phyloP scores from a whole-genome alignment of 352 stramenopile genomes.

The Pythium phragmitis region DNA sequence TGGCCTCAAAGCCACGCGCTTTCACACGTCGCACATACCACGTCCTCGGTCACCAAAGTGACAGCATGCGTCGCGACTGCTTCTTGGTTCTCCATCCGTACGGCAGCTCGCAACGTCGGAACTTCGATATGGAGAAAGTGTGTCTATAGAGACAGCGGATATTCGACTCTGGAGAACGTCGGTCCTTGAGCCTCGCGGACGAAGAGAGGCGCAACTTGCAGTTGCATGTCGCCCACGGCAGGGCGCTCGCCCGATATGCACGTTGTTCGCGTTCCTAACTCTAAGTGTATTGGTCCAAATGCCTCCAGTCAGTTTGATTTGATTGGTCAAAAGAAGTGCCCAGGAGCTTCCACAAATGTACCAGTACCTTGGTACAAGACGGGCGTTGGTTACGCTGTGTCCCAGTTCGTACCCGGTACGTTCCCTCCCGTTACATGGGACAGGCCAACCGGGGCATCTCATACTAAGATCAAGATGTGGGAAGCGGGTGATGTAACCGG shows the following conservation, averaged over 20 bases:
- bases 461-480: constrained; percentile 28
- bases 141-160: not conserved
- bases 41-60: constrained; percentile 36
- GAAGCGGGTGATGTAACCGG: constrained; percentile 8
- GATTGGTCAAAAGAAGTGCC: constrained; percentile 2
- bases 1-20: constrained; percentile 8
- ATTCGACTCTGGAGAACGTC: not conserved
- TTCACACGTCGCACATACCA: constrained; percentile 39
- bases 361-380: not conserved
- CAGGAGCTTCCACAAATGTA: not conserved
- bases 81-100: not conserved
- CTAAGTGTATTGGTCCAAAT: constrained; percentile 35
- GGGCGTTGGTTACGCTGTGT: constrained; percentile 1
- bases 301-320: not conserved
- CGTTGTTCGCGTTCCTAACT: constrained; percentile 30
- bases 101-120: not conserved
- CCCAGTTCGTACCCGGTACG: constrained; percentile 3
- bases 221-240: constrained; percentile 5
- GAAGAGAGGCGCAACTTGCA: constrained; percentile 23
- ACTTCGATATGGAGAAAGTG: not conserved
- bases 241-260: constrained; percentile 1
- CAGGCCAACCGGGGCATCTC: constrained; percentile 1
- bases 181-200: not conserved
- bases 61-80: not conserved
- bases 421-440: constrained; percentile 16